Evolutionary conservation across 371 early-diverging fungal species (phyloP).

Genomic region (Mucor saturninus): DNA sequence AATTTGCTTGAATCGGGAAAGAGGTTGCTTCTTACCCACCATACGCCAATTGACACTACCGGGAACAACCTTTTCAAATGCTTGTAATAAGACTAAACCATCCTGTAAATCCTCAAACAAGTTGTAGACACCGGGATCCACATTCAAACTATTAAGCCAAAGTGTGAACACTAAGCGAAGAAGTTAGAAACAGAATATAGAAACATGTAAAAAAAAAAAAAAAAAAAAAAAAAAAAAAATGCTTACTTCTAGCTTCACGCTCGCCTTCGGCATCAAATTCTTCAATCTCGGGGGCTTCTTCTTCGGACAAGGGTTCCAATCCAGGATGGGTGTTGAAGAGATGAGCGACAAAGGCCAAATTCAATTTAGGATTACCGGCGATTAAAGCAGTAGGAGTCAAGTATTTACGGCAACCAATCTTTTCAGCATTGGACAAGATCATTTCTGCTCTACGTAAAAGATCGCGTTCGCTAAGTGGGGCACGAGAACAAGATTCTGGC

Average conservation of each 20-base stretch:
- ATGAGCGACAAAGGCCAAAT: slow-evolving; percentile 95
- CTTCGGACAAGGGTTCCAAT: slow-evolving; percentile 85
- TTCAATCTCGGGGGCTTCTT: slow-evolving; percentile 88
- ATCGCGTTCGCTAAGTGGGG: slow-evolving; percentile 83
- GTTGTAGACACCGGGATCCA: slow-evolving; percentile 94
- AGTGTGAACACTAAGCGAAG: slow-evolving; percentile 77
- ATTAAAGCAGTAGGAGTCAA: slow-evolving; percentile 91
- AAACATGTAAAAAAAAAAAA: neutral
- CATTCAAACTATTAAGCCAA: slow-evolving; percentile 94
- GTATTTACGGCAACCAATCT: slow-evolving; percentile 91
- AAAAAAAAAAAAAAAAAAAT: neutral
- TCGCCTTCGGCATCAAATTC: slow-evolving; percentile 89
- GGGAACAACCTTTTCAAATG: slow-evolving; percentile 91
- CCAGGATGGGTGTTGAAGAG: slow-evolving; percentile 96
- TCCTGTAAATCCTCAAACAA: slow-evolving; percentile 86
- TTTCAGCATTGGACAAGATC: slow-evolving; percentile 90
- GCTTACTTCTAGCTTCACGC: slow-evolving; percentile 87
- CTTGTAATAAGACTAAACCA: slow-evolving; percentile 86
- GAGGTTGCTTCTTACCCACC: slow-evolving; percentile 75
- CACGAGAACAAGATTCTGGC: slow-evolving; percentile 79
- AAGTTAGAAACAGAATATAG: neutral
- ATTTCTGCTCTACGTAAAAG: slow-evolving; percentile 83
- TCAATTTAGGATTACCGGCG: slow-evolving; percentile 94
- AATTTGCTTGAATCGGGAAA: slow-evolving; percentile 91
- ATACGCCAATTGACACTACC: slow-evolving; percentile 90